Evolutionary conservation across 2,329 filamentous ascomycete species (phyloP).

Genomic region (Botrytis elliptica): DNA sequence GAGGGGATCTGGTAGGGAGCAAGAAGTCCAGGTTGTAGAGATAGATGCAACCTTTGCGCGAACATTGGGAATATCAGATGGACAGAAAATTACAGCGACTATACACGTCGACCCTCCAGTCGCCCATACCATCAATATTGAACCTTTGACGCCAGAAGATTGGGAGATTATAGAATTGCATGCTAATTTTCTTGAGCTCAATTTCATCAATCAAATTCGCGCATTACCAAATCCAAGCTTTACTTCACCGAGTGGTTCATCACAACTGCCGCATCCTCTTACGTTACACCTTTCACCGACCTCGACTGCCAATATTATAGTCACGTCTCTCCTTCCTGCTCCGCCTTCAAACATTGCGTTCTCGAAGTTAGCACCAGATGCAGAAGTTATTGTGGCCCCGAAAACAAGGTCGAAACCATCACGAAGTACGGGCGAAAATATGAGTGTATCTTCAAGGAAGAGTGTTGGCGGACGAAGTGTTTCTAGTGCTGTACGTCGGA

Average conservation of each 20-base stretch:
- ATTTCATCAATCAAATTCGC: constrained; percentile 88
- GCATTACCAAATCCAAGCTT: constrained; percentile 84
- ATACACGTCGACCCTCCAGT: constrained; percentile 89
- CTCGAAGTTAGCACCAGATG: constrained; percentile 88
- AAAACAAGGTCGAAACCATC: constrained; percentile 76
- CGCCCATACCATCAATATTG: constrained; percentile 93
- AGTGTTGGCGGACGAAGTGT: constrained; percentile 71
- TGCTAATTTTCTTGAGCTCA: constrained; percentile 91
- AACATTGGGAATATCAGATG: constrained; percentile 73
- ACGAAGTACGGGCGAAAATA: constrained; percentile 67
- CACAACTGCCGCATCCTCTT: constrained; percentile 68
- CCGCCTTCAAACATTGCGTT: constrained; percentile 70
- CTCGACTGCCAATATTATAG: constrained; percentile 86
- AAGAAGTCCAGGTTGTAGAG: constrained; percentile 76
- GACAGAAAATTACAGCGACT: constrained; percentile 69
- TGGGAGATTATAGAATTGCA: constrained; percentile 99
- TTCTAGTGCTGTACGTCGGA: constrained; percentile 66
- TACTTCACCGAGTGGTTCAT: constrained; percentile 49
- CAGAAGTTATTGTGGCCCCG: constrained; percentile 94
- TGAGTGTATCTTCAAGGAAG: constrained; percentile 78
- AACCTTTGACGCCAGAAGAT: constrained; percentile 89
- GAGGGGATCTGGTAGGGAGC: constrained; percentile 61
- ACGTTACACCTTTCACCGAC: constrained; percentile 93
- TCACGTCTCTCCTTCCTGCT: constrained; percentile 78
- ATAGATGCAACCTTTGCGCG: constrained; percentile 82